Base-by-base conservation (phyloP, 179 eudicot genomes). In the Spergularia azorica region DNA sequence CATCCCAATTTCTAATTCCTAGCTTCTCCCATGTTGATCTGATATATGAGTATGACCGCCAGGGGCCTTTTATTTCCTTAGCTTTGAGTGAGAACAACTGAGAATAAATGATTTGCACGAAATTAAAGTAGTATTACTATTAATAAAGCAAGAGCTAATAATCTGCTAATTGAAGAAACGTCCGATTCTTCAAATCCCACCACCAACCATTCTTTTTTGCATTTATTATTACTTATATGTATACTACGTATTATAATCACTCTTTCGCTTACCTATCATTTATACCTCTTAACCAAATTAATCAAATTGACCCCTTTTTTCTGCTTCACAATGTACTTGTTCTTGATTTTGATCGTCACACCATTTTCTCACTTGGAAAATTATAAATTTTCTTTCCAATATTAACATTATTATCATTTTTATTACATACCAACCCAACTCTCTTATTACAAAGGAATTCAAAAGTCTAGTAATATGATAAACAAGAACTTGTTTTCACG, bases 101-200 rank as follows among this genome's bases (percentile, higher is more conserved):
- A 4, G 48, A 43, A 43, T 43, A 43, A 43, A 43, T 3, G 48
- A 43, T 43, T 43, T 43, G 48, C 48, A 43, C 48, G 6, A 43
- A 43, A 43, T 43, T 43, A 43, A 43, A 26, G 32, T 26, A 26
- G 32, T 26, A 26, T n/a, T 26, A 26, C 32, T 20, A 73, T 6
- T 26, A 74, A 38, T 74, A 74, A 74, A 63, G 70, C 15, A 36
- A 16, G 36, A 12, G 14, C 48, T 58, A 1, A n/a, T 71, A 20
- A 21, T 63, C 77, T 64, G 15, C 70, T 63, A 74, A 65, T 65
- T 65, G n/a, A 74, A 74, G 70, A 74, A 74, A 74, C 77, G 50
- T 74, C 18, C 63, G 70, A 74, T 74, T 74, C 77, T 63, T 52
- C 62, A 63, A 51, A 63, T 63, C 61, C 77, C 56, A 32, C 16